Evolutionary conservation across 2,329 filamentous ascomycete species (phyloP).

Genomic region (Phialophora chinensis): DNA sequence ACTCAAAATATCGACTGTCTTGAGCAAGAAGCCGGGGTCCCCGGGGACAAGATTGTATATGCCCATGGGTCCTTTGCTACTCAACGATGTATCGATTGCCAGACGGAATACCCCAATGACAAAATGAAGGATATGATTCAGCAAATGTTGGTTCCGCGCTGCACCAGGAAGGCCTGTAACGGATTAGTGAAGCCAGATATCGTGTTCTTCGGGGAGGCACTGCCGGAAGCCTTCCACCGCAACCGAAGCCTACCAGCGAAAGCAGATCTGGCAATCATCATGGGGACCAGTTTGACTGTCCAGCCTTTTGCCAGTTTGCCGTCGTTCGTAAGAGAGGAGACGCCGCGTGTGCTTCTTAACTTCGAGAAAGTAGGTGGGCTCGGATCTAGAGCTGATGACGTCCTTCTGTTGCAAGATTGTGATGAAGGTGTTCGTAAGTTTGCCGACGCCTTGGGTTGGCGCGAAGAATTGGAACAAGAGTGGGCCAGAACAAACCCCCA

Average conservation of each 20-base stretch:
- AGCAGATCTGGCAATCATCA: slow-evolving; percentile 80
- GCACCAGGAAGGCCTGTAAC: slow-evolving; percentile 65
- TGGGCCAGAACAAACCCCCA: slow-evolving; percentile 74
- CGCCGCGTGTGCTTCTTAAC: slow-evolving; percentile 86
- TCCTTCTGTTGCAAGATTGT: slow-evolving; percentile 80
- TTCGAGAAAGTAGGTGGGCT: slow-evolving; percentile 80
- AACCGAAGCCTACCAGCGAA: slow-evolving; percentile 61
- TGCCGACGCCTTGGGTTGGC: slow-evolving; percentile 82
- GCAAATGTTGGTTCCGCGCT: slow-evolving; percentile 72
- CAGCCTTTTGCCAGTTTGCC: slow-evolving; percentile 89
- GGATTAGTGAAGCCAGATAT: slow-evolving; percentile 93
- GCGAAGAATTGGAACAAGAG: slow-evolving; percentile 75
- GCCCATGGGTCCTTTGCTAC: slow-evolving; percentile 94
- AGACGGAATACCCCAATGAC: slow-evolving; percentile 71
- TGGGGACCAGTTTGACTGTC: slow-evolving; percentile 87
- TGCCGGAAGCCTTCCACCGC: slow-evolving; percentile 70
- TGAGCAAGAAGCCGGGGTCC: slow-evolving; percentile 84
- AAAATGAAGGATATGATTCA: slow-evolving; percentile 74
- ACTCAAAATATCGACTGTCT: slow-evolving; percentile 98
- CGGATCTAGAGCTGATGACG: slow-evolving; percentile 80
- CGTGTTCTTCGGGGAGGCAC: slow-evolving; percentile 85
- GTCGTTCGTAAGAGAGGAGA: slow-evolving; percentile 62
- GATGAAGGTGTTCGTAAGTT: slow-evolving; percentile 80
- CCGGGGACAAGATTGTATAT: slow-evolving; percentile 80
- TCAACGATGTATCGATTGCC: slow-evolving; percentile 91